Base-by-base conservation (phyloP, 768 basidiomycete genomes). In the Peribolospora kevripleyi region DNA sequence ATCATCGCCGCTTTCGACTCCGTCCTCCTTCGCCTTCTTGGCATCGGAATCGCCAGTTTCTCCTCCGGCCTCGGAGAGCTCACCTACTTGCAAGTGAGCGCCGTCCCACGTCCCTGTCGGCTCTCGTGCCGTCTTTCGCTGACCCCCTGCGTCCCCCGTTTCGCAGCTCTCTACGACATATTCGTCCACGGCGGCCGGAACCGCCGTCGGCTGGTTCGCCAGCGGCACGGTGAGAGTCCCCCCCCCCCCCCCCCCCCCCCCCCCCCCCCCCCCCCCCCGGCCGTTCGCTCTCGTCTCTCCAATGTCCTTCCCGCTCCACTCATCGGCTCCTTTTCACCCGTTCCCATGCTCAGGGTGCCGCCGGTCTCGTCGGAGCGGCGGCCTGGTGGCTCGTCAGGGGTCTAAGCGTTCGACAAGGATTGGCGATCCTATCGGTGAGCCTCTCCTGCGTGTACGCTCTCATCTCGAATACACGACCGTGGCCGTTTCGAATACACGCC, bases 331-430 rank as follows among this genome's bases (percentile, higher is more conserved):
- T 25, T 25, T 25, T 25, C 25, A 1, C 25, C 25, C 25, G 1
- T 25, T 25, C 25, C 25, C 25, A 25, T 25, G 25, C 1, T 25
- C 25, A 25, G 25, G 91, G 91, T 1, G 85, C 82, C 4, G 91
- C 91, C 0, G 91, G 91, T 0, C 75, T 98, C 1, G 81, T 80
- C 1, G 91, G 91, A 6, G 87, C 91, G 0, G 81, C 82, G 45
- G 63, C 93, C 9, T 97, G 93, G 93, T 97, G 91, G 91, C 73
- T 86, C 59, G 70, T 97, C 4, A 73, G 93, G 14, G 76, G 77
- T 2, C 68, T 91, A 0, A 91, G 93, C 25, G 85, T 98, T 5
- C 75, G 78, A 48, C 62, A 71, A 8, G 93, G 88, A 1, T 78
- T 97, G 36, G 83, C 84, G 2, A 62, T 91, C 25, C 86, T 84